Base-by-base conservation (phyloP, 495 filamentous ascomycete species). In the Penicillium diatomitis region DNA sequence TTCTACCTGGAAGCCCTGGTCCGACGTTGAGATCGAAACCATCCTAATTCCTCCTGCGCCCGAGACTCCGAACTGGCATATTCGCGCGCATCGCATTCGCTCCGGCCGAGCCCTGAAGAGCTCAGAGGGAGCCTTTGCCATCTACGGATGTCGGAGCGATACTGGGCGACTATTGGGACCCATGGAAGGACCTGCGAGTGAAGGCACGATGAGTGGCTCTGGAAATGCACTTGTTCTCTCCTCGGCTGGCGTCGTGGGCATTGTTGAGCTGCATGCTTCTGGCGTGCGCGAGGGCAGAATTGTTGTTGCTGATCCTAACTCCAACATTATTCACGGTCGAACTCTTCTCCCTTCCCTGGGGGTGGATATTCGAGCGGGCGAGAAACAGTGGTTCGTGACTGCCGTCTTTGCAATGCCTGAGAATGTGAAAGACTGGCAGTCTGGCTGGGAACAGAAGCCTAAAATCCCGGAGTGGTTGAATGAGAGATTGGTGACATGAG, bases 251-350 rank as follows among this genome's bases (percentile, higher is more conserved):
- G 84, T 83, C 32, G 83, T 87, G 8, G 85, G 86, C 0, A 83
- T 88, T 47, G 72, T 73, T 31, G 84, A 83, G 50, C 56, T 88
- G 10, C 70, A 78, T 34, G 47, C 57, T 0, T 48, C 43, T 1
- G 58, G 57, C 35, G 60, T 62, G 7, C 67, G 84, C 28, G 62
- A 62, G 32, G 84, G 83, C 2, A 76, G 67, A 44, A 67, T 85
- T 43, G 80, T 88, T 32, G 79, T 86, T 43, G 82, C 83, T 2
- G 87, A 91, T 61, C 84, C 86, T 1, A 89, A 91, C 60, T 82
- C 82, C 34, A 89, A 89, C 57, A 62, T 89, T 36, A 74, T 88
- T 0, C 78, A 85, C 65, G 78, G 80, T 33, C 65, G 86, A 44
- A 86, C 83, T 0, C 70, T 85, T 37, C 72, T 90, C 46, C 87